Evolutionary conservation across 257 asterid genomes (phyloP).

Genomic region (Echium plantagineum): DNA sequence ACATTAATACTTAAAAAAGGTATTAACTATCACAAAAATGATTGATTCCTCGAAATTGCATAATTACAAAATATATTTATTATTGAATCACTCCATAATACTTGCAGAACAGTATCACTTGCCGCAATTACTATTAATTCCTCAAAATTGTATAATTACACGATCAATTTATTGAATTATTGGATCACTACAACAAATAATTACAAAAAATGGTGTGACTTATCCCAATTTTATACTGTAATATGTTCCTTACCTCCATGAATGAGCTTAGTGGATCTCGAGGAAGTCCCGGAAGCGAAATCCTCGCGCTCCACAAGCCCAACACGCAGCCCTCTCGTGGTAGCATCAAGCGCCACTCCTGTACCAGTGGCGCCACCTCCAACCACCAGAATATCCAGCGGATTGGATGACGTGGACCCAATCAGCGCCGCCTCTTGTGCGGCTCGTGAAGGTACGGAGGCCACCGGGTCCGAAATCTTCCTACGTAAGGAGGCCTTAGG

Average conservation of each 20-base stretch:
- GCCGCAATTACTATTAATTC: too few species aligned
- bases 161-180: too few species aligned
- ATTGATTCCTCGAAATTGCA: too few species aligned
- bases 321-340: constrained; percentile 97
- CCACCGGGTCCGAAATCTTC: constrained; percentile 52
- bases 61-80: too few species aligned
- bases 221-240: too few species aligned
- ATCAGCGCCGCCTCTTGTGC: constrained; percentile 65
- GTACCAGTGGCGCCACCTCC: constrained; percentile 98
- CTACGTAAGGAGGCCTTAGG: constrained; percentile 28
- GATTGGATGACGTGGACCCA: constrained; percentile 48
- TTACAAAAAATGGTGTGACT: too few species aligned
- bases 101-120: too few species aligned
- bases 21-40: too few species aligned
- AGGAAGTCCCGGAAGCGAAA: constrained; percentile 87
- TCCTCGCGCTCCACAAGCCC: constrained; percentile 96
- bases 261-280: constrained; percentile 90
- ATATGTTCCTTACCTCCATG: constrained; percentile 59
- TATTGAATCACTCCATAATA: too few species aligned
- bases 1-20: too few species aligned
- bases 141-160: too few species aligned
- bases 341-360: constrained; percentile 89
- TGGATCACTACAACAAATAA: too few species aligned
- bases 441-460: constrained; percentile 53
- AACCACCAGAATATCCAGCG: constrained; percentile 82